Base-by-base conservation (phyloP, 306 rosid genomes). In the Fragaria nilgerrensis region DNA sequence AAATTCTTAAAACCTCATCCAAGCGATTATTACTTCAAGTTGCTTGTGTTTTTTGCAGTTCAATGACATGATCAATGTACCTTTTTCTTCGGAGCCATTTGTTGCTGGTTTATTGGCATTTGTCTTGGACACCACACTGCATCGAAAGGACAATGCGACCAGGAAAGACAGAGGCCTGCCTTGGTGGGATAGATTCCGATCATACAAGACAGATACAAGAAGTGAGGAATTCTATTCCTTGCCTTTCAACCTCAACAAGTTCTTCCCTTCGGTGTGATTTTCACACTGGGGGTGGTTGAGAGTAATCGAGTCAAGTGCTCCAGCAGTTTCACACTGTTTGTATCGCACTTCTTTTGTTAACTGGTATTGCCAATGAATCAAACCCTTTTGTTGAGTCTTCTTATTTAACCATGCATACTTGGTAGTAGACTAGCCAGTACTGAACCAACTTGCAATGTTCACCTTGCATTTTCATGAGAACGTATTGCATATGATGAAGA, bases 11-110 rank as follows among this genome's bases (percentile, higher is more conserved):
- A 2, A 66, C 44, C 10, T 13, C 34, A 2, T 37, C 25, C 73
- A 68, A 67, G 75, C 14, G 39, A 17, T 71, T 20, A 53, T 2
- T 29, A 5, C 23, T 68, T 49, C 52, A 14, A 32, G 41, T 63
- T 29, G 43, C 43, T 15, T 5, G 12, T 56, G 79, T 63, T 73
- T 73, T 67, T 79, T 70, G 83, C 85, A 94, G 98, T 94, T 92
- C 83, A 94, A 94, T 52, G 98, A 94, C 74, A 92, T 94, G 96
- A 87, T 94, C 81, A 94, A 94, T 19, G 94, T 94, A n/a, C 96
- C 98, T 39, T 87, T 89, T 53, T 83, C 96, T 37, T 94, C 98
- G 0, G 95, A 94, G 70, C 27, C 97, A 50, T 94, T 94, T 79
- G 97, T 94, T 39, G 96, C 86, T 4, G 94, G 97, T 15, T 22